Base-by-base conservation (phyloP, 2,329 filamentous ascomycete genomes). In the Beauveria asiatica region DNA sequence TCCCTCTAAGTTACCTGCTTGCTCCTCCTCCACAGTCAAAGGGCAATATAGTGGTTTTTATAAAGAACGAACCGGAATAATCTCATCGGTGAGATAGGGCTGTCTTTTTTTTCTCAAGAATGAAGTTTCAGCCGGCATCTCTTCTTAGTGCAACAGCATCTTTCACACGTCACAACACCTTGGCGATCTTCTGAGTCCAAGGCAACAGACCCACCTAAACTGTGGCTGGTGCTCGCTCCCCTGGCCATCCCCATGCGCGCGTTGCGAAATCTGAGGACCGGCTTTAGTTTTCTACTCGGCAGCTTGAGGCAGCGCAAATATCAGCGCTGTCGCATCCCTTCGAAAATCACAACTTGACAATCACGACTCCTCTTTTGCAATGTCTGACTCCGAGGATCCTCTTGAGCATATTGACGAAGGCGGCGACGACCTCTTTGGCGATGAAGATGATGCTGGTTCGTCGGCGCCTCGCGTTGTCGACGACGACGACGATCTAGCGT, bases 371-470 rank as follows among this genome's bases (percentile, higher is more conserved):
- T 45, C 13, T 37, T n/a, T 11, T 65, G 68, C 48, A 52, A 84
- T 84, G 81, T 84, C 81, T 19, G 81, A 83, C 65, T 81, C 80
- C 1, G 82, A 84, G 64, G 81, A 83, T 58, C 73, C 74, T 58
- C 70, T 81, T 65, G 79, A 82, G 54, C 73, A 75, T 61, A 75
- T 82, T 60, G 81, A 83, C 60, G 80, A 80, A 54, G 81, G 75
- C 61, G 83, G 77, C 61, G 83, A 84, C 67, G 84, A 86, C 68
- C 77, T 86, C 50, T 86, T 87, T 63, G 84, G 83, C 57, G 83
- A 84, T 61, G 82, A 80, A 56, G 81, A 76, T 42, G 77, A 88
- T 65, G 82, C 84, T 61, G 84, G 87, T 39, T 84, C 64, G 81
- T 85, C 55, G 81, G 85, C 85, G 69, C 85, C 85, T 65, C 81